A percentile compares a stretch with the other conserved stretches of the same genome.
These are phyloP conservation scores for Calonectria multiphialidica DNA, from an alignment of 2,329 filamentous ascomycete species.

Conservation along the genomic window DNA sequence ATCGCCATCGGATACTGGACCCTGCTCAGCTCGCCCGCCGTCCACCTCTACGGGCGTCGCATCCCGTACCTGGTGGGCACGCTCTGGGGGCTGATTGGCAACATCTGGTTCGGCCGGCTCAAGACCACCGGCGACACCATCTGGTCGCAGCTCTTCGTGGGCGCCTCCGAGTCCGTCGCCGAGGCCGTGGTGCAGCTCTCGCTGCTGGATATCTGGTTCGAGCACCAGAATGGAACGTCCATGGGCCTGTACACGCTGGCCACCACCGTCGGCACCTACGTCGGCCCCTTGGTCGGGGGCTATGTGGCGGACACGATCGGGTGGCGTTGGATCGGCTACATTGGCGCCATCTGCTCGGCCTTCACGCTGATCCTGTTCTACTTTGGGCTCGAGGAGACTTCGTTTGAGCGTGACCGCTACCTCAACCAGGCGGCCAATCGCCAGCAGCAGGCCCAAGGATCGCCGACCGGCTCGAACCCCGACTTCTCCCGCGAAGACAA, in stretches of 20 bases:
- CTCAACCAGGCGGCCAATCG: conserved; percentile 35
- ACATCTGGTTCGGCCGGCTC: conserved; percentile 65
- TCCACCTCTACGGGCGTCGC: conserved; percentile 66
- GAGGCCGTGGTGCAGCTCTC: conserved; percentile 70
- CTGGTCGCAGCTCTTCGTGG: conserved; percentile 69
- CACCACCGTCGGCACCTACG: conserved; percentile 67
- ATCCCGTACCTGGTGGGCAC: conserved; percentile 67
- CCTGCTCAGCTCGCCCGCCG: conserved; percentile 63
- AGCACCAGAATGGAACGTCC: conserved; percentile 66
- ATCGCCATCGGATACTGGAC: conserved; percentile 68
- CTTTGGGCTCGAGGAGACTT: conserved; percentile 66
- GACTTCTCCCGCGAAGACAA: conserved; percentile 2
- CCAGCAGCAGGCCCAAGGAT: neutral
- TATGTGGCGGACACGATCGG: conserved; percentile 62
- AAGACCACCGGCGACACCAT: conserved; percentile 59
- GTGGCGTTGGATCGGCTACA: conserved; percentile 68
- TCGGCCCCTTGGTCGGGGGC: conserved; percentile 65
- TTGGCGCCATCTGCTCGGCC: conserved; percentile 62
- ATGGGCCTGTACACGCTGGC: conserved; percentile 68
- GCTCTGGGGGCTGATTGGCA: conserved; percentile 60
- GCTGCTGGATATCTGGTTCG: conserved; percentile 68
- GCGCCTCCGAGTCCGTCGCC: conserved; percentile 67
- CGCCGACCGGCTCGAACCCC: neutral
- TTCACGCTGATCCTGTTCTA: conserved; percentile 60
- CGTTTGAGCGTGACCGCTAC: conserved; percentile 58